These are phyloP conservation scores for Pleomassaria siparia DNA, from an alignment of 2,329 filamentous ascomycete genomes.

Conservation along the genomic window DNA sequence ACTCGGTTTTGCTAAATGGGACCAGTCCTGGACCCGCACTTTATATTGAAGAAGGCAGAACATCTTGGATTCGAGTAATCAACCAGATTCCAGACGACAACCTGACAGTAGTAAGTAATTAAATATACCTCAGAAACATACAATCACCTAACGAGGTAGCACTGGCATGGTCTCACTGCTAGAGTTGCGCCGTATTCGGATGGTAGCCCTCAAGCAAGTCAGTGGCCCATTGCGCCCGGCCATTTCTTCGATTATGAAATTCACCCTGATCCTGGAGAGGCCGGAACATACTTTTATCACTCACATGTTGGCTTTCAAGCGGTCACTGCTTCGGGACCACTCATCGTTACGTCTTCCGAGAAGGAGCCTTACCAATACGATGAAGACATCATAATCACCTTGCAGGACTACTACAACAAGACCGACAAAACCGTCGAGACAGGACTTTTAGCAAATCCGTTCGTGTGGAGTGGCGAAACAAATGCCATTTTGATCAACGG, in stretches of 20 bases:
- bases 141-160: conserved; percentile 43
- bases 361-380: conserved; percentile 61
- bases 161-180: conserved; percentile 68
- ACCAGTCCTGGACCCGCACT: conserved; percentile 55
- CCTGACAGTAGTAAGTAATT: conserved; percentile 54
- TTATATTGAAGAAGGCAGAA: conserved; percentile 49
- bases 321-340: conserved; percentile 56
- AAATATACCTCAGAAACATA: conserved; percentile 2
- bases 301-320: conserved; percentile 67
- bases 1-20: conserved; percentile 56
- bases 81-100: conserved; percentile 58
- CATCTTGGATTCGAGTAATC: conserved; percentile 61
- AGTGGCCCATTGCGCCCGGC: conserved; percentile 65
- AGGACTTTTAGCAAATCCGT: conserved; percentile 53
- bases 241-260: conserved; percentile 71
- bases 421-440: conserved; percentile 55
- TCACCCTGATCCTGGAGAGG: conserved; percentile 53
- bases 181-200: conserved; percentile 64
- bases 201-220: conserved; percentile 60
- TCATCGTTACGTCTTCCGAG: conserved; percentile 58
- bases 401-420: conserved; percentile 61
- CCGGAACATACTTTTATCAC: conserved; percentile 69
- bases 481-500: conserved; percentile 62
- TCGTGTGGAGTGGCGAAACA: conserved; percentile 62
- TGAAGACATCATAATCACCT: conserved; percentile 58